A percentile compares a stretch with the other conserved stretches of the same genome.
These are phyloP conservation scores for Meripilus lineatus DNA, from an alignment of 1,284 basidiomycete genomes.

Conservation along the genomic window DNA sequence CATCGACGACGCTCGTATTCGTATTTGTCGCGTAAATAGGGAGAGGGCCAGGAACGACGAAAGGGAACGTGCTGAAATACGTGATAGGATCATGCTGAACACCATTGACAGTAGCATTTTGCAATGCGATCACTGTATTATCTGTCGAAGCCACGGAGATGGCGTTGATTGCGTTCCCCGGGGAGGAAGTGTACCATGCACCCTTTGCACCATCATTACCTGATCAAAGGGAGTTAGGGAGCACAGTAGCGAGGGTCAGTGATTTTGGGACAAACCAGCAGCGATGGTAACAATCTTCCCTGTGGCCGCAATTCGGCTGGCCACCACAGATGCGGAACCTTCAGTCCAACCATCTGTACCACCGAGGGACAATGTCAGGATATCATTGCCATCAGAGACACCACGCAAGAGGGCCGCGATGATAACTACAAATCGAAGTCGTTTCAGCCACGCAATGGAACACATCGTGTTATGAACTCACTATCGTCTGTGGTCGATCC, in stretches of 20 bases:
- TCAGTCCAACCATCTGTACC: constrained; percentile 59
- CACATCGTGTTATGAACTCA: constrained; percentile 18
- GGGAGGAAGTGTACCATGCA: constrained; percentile 44
- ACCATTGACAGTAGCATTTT: constrained; percentile 35
- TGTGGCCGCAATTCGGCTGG: constrained; percentile 43
- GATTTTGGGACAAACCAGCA: constrained; percentile 25
- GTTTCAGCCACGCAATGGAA: not conserved
- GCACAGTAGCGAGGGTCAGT: not conserved
- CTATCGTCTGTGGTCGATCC: constrained; percentile 42
- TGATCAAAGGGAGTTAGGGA: constrained; percentile 1
- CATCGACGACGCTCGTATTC: constrained; percentile 37
- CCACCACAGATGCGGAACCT: constrained; percentile 45
- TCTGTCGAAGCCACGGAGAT: constrained; percentile 48
- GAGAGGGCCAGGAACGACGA: constrained; percentile 28
- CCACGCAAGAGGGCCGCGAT: constrained; percentile 44
- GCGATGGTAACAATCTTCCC: constrained; percentile 54
- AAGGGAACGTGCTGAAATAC: constrained; percentile 35
- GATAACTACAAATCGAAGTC: constrained; percentile 32
- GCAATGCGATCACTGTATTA: constrained; percentile 38
- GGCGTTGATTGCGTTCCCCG: constrained; percentile 44
- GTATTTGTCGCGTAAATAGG: constrained; percentile 42
- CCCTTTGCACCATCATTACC: constrained; percentile 37
- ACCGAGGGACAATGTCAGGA: constrained; percentile 62
- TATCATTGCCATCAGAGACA: constrained; percentile 47
- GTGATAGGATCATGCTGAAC: constrained; percentile 37